A percentile compares a stretch with the other conserved stretches of the same genome.
phyloP scores from a whole-genome alignment of 2,329 filamentous ascomycete species.

The Diaporthe humulicola region DNA sequence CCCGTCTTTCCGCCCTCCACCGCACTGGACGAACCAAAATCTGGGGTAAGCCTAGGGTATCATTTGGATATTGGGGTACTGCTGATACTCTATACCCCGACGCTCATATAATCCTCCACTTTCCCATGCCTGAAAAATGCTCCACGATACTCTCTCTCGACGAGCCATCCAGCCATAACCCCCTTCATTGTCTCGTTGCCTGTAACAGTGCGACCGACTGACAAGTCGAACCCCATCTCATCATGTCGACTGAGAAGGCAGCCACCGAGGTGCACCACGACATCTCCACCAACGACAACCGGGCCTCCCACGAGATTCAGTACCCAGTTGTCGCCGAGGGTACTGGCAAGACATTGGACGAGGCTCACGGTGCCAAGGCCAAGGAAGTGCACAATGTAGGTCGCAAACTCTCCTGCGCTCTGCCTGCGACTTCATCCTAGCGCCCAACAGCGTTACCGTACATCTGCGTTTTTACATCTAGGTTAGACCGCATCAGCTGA shows the following conservation, averaged over 20 bases:
- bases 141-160: conserved; percentile 11
- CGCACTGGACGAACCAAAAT: conserved; percentile 21
- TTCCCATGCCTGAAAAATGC: conserved; percentile 7
- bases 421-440: background rate
- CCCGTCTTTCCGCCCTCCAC: conserved; percentile 34
- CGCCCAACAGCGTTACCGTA: background rate
- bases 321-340: conserved; percentile 45
- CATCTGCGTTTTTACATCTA: background rate
- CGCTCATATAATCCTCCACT: conserved; percentile 34
- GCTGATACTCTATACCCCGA: background rate
- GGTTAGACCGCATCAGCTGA: conserved; percentile 31
- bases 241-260: conserved; percentile 38
- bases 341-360: conserved; percentile 46
- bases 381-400: conserved; percentile 58
- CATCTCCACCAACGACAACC: conserved; percentile 26
- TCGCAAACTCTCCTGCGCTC: conserved; percentile 16
- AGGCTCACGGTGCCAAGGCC: conserved; percentile 51
- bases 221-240: conserved; percentile 17
- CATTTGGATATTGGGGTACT: conserved; percentile 24
- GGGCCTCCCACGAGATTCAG: conserved; percentile 32
- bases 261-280: conserved; percentile 36
- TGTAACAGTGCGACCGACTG: conserved; percentile 8
- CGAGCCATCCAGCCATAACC: conserved; percentile 3
- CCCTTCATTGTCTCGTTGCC: background rate
- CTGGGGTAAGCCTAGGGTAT: conserved; percentile 36